Evolutionary conservation across 495 filamentous ascomycete genomes (phyloP).

Genomic region (Hyaloscypha bicolor): DNA sequence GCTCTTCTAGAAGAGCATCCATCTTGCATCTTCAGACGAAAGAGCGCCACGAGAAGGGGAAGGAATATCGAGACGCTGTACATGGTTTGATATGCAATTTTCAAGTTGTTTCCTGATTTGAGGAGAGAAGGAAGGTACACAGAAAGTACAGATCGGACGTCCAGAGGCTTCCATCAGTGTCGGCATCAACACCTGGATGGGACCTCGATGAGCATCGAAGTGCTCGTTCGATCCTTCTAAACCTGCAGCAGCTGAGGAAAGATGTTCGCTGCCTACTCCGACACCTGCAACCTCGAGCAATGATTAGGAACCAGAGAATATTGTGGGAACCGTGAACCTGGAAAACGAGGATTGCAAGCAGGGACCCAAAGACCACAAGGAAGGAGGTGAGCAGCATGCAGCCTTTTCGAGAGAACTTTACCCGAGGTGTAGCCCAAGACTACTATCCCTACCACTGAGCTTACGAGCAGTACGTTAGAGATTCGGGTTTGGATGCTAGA

Average conservation of each 20-base stretch:
- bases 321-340: constrained; percentile 4
- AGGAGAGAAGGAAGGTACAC: constrained; percentile 1
- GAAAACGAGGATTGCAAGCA: neutral
- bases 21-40: neutral
- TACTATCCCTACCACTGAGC: constrained; percentile 3
- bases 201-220: constrained; percentile 1
- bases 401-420: constrained; percentile 8
- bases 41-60: neutral
- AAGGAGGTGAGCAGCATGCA: constrained; percentile 10
- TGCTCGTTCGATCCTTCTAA: constrained; percentile 1
- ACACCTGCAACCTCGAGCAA: constrained; percentile 13
- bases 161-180: neutral
- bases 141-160: neutral
- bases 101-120: neutral
- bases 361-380: constrained; percentile 10
- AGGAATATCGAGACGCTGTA: neutral
- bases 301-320: constrained; percentile 8
- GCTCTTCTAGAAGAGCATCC: neutral
- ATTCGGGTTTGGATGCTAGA: constrained; percentile 7
- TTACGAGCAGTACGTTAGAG: constrained; percentile 8
- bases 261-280: constrained; percentile 10
- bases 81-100: neutral
- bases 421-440: constrained; percentile 12
- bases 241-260: constrained; percentile 5
- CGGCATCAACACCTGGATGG: neutral